Evolutionary conservation across 2,329 filamentous ascomycete species (phyloP).

Genomic region (Colletotrichum tamarilloi): DNA sequence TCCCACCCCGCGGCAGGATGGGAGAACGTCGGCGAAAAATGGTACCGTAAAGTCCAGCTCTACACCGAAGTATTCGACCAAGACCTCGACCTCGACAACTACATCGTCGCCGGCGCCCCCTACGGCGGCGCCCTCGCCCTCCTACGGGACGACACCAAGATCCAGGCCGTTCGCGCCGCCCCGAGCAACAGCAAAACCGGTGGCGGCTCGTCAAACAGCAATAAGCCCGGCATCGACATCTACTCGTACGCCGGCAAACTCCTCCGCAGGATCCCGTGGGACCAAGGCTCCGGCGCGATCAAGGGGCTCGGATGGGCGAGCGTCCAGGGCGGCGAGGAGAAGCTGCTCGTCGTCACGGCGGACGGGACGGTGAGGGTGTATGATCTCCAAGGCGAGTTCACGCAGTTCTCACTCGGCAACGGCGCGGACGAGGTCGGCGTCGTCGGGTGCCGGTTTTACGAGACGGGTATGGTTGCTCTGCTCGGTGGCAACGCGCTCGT

Average conservation of each 20-base stretch:
- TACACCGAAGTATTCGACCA: constrained; percentile 95
- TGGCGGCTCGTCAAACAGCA: constrained; percentile 58
- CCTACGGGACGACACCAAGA: constrained; percentile 87
- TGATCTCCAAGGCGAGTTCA: constrained; percentile 94
- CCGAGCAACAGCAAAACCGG: constrained; percentile 47
- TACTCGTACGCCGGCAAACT: constrained; percentile 94
- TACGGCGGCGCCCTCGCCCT: constrained; percentile 91
- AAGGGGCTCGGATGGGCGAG: constrained; percentile 96
- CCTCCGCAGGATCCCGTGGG: constrained; percentile 89
- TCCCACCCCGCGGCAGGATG: constrained; percentile 84
- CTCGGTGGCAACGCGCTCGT: constrained; percentile 89
- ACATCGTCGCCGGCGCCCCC: constrained; percentile 89
- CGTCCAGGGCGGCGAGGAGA: constrained; percentile 70
- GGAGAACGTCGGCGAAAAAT: constrained; percentile 92
- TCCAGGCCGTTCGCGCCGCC: constrained; percentile 80
- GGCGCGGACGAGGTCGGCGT: constrained; percentile 91
- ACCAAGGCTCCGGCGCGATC: constrained; percentile 82
- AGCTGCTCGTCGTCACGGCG: constrained; percentile 85
- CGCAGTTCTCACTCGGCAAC: constrained; percentile 91
- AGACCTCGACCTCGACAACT: constrained; percentile 94
- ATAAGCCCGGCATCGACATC: constrained; percentile 91
- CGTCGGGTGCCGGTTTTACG: constrained; percentile 89
- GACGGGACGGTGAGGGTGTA: constrained; percentile 94
- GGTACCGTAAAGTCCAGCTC: constrained; percentile 94
- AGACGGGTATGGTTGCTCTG: constrained; percentile 90